phyloP scores from a whole-genome alignment of 164 flowering plant species.

The Santalum album region DNA sequence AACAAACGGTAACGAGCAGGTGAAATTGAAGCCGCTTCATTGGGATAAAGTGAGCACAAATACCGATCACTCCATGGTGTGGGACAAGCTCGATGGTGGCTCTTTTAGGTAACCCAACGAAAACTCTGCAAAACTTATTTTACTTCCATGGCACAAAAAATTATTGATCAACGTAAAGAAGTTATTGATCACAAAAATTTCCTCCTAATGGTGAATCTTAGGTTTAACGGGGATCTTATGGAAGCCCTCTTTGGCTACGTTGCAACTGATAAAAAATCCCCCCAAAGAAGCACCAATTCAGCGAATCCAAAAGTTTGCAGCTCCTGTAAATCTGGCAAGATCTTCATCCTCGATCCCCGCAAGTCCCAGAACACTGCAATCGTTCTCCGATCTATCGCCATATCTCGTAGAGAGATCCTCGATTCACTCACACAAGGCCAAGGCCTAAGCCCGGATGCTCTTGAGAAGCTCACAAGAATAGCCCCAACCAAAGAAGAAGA shows the following conservation, averaged over 20 bases:
- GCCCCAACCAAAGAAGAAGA: conserved; percentile 45
- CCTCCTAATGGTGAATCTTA: conserved; percentile 17
- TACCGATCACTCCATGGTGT: conserved; percentile 74
- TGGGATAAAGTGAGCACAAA: conserved; percentile 78
- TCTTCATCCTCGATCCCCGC: conserved; percentile 58
- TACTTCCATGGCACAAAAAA: neutral
- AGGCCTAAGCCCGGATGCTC: conserved; percentile 30
- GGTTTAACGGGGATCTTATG: conserved; percentile 88
- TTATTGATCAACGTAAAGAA: too few relatives aligned
- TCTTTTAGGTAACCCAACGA: conserved; percentile 57
- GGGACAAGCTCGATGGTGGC: conserved; percentile 70
- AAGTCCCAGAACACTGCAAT: conserved; percentile 61
- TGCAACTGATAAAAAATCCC: conserved; percentile 43
- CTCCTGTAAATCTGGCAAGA: conserved; percentile 27
- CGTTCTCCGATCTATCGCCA: conserved; percentile 36
- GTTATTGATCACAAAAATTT: too few relatives aligned
- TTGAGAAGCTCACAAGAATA: conserved; percentile 41
- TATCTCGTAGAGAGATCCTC: conserved; percentile 31
- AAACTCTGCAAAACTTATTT: neutral
- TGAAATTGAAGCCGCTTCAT: conserved; percentile 77
- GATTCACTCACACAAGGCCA: conserved; percentile 34
- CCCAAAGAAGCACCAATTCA: conserved; percentile 11
- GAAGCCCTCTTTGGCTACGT: conserved; percentile 82
- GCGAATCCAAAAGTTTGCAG: conserved; percentile 12
- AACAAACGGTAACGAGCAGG: conserved; percentile 15